Base-by-base conservation (phyloP, 768 basidiomycete species). In the Lactifluus volemus region DNA sequence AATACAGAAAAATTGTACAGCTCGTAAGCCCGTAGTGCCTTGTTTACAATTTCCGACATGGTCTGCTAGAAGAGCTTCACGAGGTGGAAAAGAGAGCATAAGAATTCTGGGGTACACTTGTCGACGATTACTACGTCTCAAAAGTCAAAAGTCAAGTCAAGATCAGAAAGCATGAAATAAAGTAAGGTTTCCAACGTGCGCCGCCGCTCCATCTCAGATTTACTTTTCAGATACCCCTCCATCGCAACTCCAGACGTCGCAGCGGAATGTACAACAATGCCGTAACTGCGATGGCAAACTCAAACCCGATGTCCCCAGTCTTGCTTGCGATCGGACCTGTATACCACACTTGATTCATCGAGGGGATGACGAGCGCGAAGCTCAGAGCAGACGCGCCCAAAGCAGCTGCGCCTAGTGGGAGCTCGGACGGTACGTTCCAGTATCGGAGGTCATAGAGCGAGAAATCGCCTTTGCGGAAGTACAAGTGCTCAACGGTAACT, bases 271-370 rank as follows among this genome's bases (percentile, higher is more conserved):
- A 89, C 41, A 81, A 64, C 41, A 81, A 17, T 12, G 70, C 73
- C 0, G 80, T 77, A 7, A 78, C 71, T 5, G 72, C 69, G 55
- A 85, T 81, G 0, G 85, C 85, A 15, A 84, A 71, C 60, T 86
- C 76, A 42, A 91, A 79, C 3, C 86, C 89, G 55, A 91, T 82
- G 70, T 91, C 89, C 3, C 89, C 89, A 11, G 84, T 77, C 8
- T 67, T 73, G 39, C 68, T 65, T 3, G 86, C 88, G 19, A 90
- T 83, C 0, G 87, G 88, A 0, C 89, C 89, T 3, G 73, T 71
- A 68, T 81, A 90, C 82, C 84, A 89, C 14, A 75, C 80, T 67
- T 92, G 87, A 59, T 80, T 74, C 82, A 91, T 91, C 53, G 76
- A 82, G 5, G 85, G 83, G 5, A 89, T 73, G 25, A 84, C 72